Evolutionary conservation across 371 early-diverging fungal species (phyloP).

Genomic region (Rhizopus delemar): DNA sequence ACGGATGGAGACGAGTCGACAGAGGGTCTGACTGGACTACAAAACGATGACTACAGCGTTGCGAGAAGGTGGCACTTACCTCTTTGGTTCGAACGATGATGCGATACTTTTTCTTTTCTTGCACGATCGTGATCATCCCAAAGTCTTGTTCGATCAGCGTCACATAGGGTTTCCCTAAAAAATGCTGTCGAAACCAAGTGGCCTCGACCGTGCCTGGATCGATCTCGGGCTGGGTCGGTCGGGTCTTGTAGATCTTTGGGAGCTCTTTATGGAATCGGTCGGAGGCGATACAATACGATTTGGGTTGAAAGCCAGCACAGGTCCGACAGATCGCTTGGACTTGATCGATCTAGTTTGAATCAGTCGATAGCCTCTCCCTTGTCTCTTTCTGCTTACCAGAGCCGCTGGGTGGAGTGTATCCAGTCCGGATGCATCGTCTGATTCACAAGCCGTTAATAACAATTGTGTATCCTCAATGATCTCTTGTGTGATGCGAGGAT

Average conservation of each 20-base stretch:
- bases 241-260: constrained; percentile 20
- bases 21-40: neutral
- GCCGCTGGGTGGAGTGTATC: neutral
- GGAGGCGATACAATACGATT: constrained; percentile 1
- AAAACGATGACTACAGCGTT: constrained; percentile 28
- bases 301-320: neutral
- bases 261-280: constrained; percentile 22
- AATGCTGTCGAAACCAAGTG: constrained; percentile 46
- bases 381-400: neutral
- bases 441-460: neutral
- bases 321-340: constrained; percentile 9
- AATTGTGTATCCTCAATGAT: too few relatives aligned
- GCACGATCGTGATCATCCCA: constrained; percentile 44
- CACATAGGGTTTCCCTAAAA: constrained; percentile 49
- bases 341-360: constrained; percentile 4
- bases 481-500: neutral
- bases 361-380: neutral
- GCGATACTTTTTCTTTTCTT: constrained; percentile 26
- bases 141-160: constrained; percentile 31
- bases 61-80: too few relatives aligned
- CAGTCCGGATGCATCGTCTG: too few relatives aligned
- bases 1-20: neutral
- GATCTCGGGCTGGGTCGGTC: constrained; percentile 30
- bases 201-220: constrained; percentile 26
- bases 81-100: constrained; percentile 41